Evolutionary conservation across 2,329 filamentous ascomycete species (phyloP), one percentile per base, ranked within the genome.

Genomic region (Periconia sp.): DNA sequence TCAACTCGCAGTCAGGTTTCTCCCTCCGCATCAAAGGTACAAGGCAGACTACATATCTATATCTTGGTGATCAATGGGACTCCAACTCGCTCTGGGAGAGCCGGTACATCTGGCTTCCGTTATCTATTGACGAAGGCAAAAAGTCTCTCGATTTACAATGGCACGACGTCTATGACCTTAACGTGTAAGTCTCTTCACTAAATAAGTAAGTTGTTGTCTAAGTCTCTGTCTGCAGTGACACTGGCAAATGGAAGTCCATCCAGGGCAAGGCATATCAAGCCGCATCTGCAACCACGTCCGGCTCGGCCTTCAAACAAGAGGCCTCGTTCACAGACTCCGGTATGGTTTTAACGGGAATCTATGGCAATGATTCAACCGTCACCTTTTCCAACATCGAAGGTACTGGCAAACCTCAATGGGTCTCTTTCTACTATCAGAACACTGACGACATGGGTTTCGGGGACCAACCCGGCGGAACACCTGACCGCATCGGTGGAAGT

Each of bases 401-500:
- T 7, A 65, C 68, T 1, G 78, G 78, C 3, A 73, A 75, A 43
- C 73, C 75, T 1, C 79, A 82, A 57, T 82, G 78, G 78, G 73
- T 82, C 1, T 79, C 78, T 0, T 82, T 82, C 59, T 78, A 81
- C 59, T 81, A 81, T 51, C 78, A 82, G 47, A 81, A 83, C 60
- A 82, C 72, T 2, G 81, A 83, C 36, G 81, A 83, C 44, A 82
- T 83, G 78, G 81, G 80, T 3, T 84, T 80, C 40, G 81, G 81
- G 1, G 71, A 73, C 44, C 71, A 73, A 47, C 66, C 82, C 2
- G 77, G 75, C 30, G 82, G 82, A 5, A 66, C 69, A 0, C 82
- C 82, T 0, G 81, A 85, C 56, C 76, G 82, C 5, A 83, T 85
- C 40, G 78, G 78, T 4, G 81, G 82, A 0, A 65, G 71, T 0